These are phyloP conservation scores for Aureobasidium pullulans DNA, from an alignment of 2,329 filamentous ascomycete genomes.

Conservation along the genomic window DNA sequence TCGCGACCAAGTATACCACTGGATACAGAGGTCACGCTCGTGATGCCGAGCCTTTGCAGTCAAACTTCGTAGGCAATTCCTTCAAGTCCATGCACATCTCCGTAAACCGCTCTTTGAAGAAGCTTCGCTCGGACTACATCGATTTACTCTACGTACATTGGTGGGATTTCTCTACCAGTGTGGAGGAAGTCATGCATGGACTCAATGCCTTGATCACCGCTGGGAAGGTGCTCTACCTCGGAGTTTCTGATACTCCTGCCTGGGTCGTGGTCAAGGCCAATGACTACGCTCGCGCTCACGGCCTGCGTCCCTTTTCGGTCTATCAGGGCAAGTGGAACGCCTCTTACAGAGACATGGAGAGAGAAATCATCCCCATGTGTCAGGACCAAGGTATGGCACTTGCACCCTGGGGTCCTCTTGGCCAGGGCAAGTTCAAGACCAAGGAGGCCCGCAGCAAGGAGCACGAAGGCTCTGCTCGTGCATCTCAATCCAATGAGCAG, in stretches of 20 bases:
- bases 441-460: slow-evolving; percentile 36
- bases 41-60: slow-evolving; percentile 10
- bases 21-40: slow-evolving; percentile 21
- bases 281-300: slow-evolving; percentile 34
- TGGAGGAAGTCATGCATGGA: slow-evolving; percentile 38
- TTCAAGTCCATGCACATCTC: slow-evolving; percentile 38
- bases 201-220: slow-evolving; percentile 35
- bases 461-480: slow-evolving; percentile 31
- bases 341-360: slow-evolving; percentile 37
- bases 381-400: slow-evolving; percentile 35
- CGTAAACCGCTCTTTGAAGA: slow-evolving; percentile 25
- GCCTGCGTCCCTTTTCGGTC: slow-evolving; percentile 32
- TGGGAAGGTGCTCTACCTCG: slow-evolving; percentile 39
- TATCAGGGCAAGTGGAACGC: slow-evolving; percentile 38
- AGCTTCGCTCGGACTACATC: slow-evolving; percentile 56
- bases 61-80: slow-evolving; percentile 30
- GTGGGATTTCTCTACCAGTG: slow-evolving; percentile 36
- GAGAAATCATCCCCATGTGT: slow-evolving; percentile 40
- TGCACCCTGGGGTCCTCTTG: slow-evolving; percentile 49
- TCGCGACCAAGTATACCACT: slow-evolving; percentile 35
- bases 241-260: slow-evolving; percentile 38
- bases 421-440: slow-evolving; percentile 37
- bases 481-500: slow-evolving; percentile 31
- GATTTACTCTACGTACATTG: slow-evolving; percentile 45
- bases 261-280: slow-evolving; percentile 27